Evolutionary conservation across 495 filamentous ascomycete species (phyloP).

Genomic region (Penicilliopsis zonata): DNA sequence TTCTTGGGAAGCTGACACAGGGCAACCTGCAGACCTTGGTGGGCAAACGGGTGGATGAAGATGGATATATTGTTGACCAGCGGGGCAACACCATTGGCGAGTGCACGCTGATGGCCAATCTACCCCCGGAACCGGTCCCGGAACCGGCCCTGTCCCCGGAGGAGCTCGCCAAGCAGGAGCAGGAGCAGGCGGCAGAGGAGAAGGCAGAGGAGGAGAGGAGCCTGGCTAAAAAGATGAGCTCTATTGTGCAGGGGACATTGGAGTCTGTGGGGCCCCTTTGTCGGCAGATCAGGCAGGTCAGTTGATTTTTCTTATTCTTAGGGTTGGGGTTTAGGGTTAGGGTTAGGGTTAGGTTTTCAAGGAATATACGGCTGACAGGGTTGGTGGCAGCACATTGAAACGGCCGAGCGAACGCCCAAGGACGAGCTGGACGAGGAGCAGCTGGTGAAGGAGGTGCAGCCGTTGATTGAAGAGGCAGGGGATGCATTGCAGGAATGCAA

Average conservation of each 20-base stretch:
- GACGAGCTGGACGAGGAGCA: constrained; percentile 88
- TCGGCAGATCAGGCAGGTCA: constrained; percentile 76
- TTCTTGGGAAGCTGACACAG: constrained; percentile 67
- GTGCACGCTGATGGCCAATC: constrained; percentile 65
- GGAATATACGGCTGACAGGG: no score
- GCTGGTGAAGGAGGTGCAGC: constrained; percentile 74
- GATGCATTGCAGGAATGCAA: constrained; percentile 79
- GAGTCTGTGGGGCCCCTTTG: constrained; percentile 76
- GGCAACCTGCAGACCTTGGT: constrained; percentile 58
- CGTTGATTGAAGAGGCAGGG: constrained; percentile 73
- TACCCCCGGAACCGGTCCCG: constrained; percentile 37
- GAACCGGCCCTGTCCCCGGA: no score
- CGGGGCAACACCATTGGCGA: constrained; percentile 75
- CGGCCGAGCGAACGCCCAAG: constrained; percentile 67
- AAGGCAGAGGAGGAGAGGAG: constrained; percentile 56
- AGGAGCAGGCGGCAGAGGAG: constrained; percentile 40
- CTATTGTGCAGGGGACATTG: constrained; percentile 64
- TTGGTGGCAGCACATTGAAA: constrained; percentile 54
- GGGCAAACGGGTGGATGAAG: constrained; percentile 75
- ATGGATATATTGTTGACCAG: constrained; percentile 72
- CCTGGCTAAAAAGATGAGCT: constrained; percentile 65
- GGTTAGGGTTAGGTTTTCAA: no score
- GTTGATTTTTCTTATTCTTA: no score
- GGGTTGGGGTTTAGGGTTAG: no score
- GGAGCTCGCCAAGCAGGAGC: constrained; percentile 24